A percentile compares a stretch with the other conserved stretches of the same genome.
Conservation (phyloP, 2,329 filamentous ascomycete species). For the Pseudogymnoascus sp. region DNA sequence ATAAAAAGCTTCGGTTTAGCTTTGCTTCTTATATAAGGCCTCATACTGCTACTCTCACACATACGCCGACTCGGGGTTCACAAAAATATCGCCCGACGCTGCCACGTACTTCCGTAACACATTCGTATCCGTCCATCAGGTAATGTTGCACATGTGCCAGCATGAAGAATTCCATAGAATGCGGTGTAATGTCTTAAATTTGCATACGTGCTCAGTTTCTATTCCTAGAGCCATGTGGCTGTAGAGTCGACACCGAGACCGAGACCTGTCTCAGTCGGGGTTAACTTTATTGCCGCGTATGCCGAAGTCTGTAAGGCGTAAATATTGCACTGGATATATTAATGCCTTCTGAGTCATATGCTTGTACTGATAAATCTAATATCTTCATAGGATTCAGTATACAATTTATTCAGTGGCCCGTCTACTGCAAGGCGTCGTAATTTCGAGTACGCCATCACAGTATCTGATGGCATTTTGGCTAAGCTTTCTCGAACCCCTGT, state of each 20-base stretch:
- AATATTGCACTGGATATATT: background rate
- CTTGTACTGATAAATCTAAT: background rate
- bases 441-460: background rate
- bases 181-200: background rate
- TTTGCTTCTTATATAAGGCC: background rate
- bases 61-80: background rate
- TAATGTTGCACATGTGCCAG: background rate
- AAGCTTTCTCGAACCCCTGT: background rate
- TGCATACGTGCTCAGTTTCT: background rate
- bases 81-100: background rate
- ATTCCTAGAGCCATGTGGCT: background rate
- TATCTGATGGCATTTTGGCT: background rate
- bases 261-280: background rate
- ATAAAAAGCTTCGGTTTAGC: background rate
- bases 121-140: background rate
- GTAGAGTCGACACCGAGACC: background rate
- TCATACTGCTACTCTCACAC: background rate
- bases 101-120: background rate
- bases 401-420: background rate
- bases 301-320: background rate
- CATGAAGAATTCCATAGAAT: background rate
- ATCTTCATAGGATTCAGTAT: background rate
- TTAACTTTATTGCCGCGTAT: background rate
- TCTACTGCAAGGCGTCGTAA: background rate
- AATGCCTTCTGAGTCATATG: background rate